Percentiles rank a stretch among this genome's conserved stretches.
Conservation (phyloP, 2,329 filamentous ascomycete genomes). For the Pyricularia pennisetigena region DNA sequence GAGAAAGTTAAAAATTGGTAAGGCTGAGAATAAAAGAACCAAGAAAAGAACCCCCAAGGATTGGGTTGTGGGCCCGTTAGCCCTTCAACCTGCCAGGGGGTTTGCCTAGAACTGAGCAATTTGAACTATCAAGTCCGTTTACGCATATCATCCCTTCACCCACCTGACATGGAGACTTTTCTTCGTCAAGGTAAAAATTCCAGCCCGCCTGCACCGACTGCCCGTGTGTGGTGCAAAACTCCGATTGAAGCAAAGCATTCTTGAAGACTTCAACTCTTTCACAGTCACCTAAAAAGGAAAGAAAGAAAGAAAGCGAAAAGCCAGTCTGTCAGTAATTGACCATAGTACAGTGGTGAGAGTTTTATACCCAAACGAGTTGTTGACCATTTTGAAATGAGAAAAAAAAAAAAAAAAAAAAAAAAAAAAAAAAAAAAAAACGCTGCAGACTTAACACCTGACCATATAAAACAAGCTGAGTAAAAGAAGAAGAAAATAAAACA, state of each 20-base stretch:
- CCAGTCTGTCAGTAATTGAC: neutral
- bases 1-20: no score
- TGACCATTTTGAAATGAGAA: neutral
- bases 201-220: neutral
- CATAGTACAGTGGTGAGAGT: neutral
- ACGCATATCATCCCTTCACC: neutral
- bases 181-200: neutral
- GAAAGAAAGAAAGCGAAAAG: no score
- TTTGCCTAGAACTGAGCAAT: no score
- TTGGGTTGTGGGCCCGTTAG: no score
- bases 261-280: neutral
- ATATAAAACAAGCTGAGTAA: neutral
- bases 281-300: neutral
- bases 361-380: neutral
- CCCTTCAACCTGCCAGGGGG: no score
- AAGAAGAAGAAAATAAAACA: neutral
- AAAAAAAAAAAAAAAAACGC: neutral
- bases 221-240: no score
- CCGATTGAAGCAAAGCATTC: no score
- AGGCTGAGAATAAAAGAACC: no score
- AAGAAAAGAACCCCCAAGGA: no score
- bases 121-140: neutral
- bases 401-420: no score
- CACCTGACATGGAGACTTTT: neutral
- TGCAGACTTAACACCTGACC: neutral